Evolutionary conservation across 2,329 filamentous ascomycete species (phyloP), one percentile per base, ranked within the genome.

Genomic region (Beauveria pseudobassiana): DNA sequence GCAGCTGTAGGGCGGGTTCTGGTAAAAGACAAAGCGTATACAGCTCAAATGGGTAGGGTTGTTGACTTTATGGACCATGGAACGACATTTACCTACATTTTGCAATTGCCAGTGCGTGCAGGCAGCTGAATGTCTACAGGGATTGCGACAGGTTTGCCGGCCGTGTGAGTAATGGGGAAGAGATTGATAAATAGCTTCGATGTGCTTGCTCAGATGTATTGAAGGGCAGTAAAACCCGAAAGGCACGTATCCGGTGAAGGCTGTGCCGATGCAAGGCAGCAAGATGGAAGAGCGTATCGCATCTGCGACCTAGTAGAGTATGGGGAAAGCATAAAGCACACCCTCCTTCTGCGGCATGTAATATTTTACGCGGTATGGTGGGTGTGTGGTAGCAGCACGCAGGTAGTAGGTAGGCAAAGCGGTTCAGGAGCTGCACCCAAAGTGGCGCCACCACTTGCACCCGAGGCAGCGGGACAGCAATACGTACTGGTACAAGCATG

Each of bases 401-500:
- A 5, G 51, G 51, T 42, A 38, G 34, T 16, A 43, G 6, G 22
- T 43, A 26, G 52, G 22, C 24, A 45, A 55, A 34, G 53, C 28
- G 40, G 55, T 34, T 50, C 55, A 42, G 46, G 46, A 58, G 46
- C 42, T 58, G 46, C 55, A 58, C 50, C 52, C 52, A 50, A 58
- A 24, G 42, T 34, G 45, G 45, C 55, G 55, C 55, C 55, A 50
- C 34, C 16, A 30, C 30, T 40, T 7, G 28, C 45, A 50, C 55
- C 55, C 46, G 43, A 58, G 55, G 28, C 45, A 24, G 30, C 55
- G 46, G 55, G 55, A 58, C 46, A 58, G 10, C 24, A 55, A 24
- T 30, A 28, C 14, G 18, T 26, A n/a, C 22, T 26, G 14, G 20
- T 26, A 48, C 30, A 42, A 40, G 34, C 50, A 34, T 4, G 20